Percentiles rank a stretch among this genome's conserved stretches.
phyloP scores from a whole-genome alignment of 331 rosid species.

The Quercus tomentella region DNA sequence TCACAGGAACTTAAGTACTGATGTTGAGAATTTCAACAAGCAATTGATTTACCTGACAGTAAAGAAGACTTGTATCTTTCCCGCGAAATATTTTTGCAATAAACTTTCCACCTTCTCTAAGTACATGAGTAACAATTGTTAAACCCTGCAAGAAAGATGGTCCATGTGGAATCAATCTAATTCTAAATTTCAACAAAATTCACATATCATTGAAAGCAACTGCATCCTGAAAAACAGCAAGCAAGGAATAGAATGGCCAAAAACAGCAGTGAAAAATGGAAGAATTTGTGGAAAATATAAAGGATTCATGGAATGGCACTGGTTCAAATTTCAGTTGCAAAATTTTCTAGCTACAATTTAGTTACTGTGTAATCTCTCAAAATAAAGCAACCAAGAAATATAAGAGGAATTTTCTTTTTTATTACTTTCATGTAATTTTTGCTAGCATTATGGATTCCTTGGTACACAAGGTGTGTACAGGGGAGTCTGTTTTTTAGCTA shows the following conservation, averaged over 20 bases:
- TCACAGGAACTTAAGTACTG: not conserved
- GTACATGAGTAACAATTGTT: slow-evolving; percentile 88
- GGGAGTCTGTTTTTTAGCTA: too few relatives aligned
- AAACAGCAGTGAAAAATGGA: not conserved
- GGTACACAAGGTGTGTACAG: too few relatives aligned
- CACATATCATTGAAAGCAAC: slow-evolving; percentile 7
- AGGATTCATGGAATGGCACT: not conserved
- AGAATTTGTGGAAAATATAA: not conserved
- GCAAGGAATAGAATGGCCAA: not conserved
- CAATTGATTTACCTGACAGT: slow-evolving; percentile 73
- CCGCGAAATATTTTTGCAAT: slow-evolving; percentile 97
- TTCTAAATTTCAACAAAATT: slow-evolving; percentile 10
- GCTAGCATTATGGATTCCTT: too few relatives aligned
- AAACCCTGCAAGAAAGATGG: slow-evolving; percentile 63
- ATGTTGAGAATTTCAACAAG: not conserved
- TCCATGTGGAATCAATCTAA: slow-evolving; percentile 22
- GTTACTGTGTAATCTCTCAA: not conserved
- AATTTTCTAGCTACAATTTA: not conserved
- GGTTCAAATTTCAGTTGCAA: not conserved
- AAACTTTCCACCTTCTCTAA: slow-evolving; percentile 92
- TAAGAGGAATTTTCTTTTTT: not conserved
- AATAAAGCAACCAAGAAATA: not conserved
- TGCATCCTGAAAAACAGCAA: not conserved
- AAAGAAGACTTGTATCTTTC: slow-evolving; percentile 89
- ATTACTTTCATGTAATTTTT: not conserved